Percentiles rank a stretch among this genome's conserved stretches.
Conservation (phyloP, 768 basidiomycete species). For the Xerocomellus dryophilus region DNA sequence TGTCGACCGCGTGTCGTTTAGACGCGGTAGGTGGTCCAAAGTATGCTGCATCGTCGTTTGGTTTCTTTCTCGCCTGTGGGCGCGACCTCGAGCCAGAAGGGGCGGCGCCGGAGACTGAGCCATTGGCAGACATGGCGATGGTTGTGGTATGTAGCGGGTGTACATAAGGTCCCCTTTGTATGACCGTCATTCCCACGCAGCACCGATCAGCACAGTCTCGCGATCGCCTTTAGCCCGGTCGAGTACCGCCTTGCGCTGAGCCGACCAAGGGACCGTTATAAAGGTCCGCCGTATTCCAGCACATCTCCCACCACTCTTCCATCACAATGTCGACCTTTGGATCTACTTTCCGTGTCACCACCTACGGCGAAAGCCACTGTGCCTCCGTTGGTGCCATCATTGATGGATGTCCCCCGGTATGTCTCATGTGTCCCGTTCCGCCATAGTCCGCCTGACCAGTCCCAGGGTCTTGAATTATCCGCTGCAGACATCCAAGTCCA, state of each 20-base stretch:
- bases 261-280: slow-evolving; percentile 10
- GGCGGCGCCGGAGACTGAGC: slow-evolving; percentile 18
- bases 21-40: slow-evolving; percentile 56
- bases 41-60: slow-evolving; percentile 69
- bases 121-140: slow-evolving; percentile 26
- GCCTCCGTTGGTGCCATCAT: slow-evolving; percentile 96
- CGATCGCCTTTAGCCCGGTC: slow-evolving; percentile 18
- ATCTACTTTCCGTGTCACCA: slow-evolving; percentile 87
- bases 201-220: not conserved
- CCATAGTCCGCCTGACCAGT: slow-evolving; percentile 13
- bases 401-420: slow-evolving; percentile 94
- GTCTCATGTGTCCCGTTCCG: slow-evolving; percentile 24
- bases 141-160: not conserved
- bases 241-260: slow-evolving; percentile 22
- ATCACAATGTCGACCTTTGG: slow-evolving; percentile 91
- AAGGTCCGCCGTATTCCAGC: slow-evolving; percentile 16
- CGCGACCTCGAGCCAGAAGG: slow-evolving; percentile 56
- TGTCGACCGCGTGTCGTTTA: slow-evolving; percentile 67
- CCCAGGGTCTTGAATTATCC: slow-evolving; percentile 77
- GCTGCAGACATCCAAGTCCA: slow-evolving; percentile 87
- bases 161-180: slow-evolving; percentile 1
- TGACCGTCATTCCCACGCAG: slow-evolving; percentile 22
- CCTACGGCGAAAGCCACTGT: slow-evolving; percentile 97
- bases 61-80: slow-evolving; percentile 59
- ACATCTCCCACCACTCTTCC: slow-evolving; percentile 12